Evolutionary conservation across 75 land plant genomes (phyloP).

Genomic region (Larix kaempferi): DNA sequence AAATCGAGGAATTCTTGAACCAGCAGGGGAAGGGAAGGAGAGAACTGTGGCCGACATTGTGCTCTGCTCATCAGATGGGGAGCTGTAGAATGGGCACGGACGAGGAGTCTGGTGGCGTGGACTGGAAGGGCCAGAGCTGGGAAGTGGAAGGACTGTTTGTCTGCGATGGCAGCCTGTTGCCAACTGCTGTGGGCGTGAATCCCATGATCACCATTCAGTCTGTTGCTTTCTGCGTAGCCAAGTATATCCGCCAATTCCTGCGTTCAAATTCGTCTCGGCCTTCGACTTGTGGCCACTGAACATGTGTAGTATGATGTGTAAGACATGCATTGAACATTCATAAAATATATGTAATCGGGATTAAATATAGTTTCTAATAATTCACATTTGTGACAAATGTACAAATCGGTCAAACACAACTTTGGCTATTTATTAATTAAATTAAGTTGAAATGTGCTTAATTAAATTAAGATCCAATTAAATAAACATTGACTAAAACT

Average conservation of each 20-base stretch:
- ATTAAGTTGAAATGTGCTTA: too few species aligned
- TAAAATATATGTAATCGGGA: too few species aligned
- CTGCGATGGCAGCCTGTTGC: conserved; percentile 75
- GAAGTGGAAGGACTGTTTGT: conserved; percentile 78
- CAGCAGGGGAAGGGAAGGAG: conserved; percentile 12
- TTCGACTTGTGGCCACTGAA: too few species aligned
- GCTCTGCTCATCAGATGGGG: conserved; percentile 87
- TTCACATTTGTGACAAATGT: too few species aligned
- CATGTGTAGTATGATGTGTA: too few species aligned
- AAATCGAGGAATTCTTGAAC: conserved; percentile 58
- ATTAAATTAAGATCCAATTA: too few species aligned
- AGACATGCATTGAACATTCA: too few species aligned
- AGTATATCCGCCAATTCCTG: conserved; percentile 36
- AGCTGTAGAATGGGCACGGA: conserved; percentile 73
- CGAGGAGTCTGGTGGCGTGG: conserved; percentile 51
- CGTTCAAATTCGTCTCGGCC: not conserved
- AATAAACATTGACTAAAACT: too few species aligned
- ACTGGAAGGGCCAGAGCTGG: conserved; percentile 76
- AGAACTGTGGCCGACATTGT: conserved; percentile 24
- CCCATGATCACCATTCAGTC: conserved; percentile 90
- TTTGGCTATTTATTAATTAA: too few species aligned
- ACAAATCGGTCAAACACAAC: too few species aligned
- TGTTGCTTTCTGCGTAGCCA: conserved; percentile 54
- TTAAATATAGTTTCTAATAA: too few species aligned
- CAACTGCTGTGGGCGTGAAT: conserved; percentile 79